Evolutionary conservation across 192 early-diverging fungal genomes (phyloP).

Genomic region (Jimgerdemannia lactiflua): DNA sequence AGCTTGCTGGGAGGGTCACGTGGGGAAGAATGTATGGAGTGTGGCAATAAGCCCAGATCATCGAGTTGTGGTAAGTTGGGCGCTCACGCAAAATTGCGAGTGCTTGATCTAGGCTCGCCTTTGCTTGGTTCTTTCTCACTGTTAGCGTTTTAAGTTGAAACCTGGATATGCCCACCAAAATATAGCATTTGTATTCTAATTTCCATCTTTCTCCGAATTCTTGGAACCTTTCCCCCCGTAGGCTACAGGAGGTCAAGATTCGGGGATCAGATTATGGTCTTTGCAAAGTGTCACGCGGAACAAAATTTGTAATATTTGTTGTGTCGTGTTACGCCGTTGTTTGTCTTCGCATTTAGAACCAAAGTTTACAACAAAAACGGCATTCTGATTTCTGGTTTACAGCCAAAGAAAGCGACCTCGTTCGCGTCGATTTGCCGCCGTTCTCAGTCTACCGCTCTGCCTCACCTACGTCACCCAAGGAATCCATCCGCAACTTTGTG

Average conservation of each 20-base stretch:
- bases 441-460: slow-evolving; percentile 15
- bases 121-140: no score
- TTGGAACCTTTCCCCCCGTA: background rate
- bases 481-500: slow-evolving; percentile 49
- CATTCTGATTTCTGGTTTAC: slow-evolving; percentile 22
- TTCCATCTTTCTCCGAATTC: no score
- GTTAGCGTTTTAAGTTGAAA: no score
- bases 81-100: no score
- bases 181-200: no score
- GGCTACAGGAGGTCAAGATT: slow-evolving; percentile 80
- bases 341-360: no score
- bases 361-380: no score
- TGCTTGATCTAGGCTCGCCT: no score
- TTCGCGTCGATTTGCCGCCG: slow-evolving; percentile 5
- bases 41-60: slow-evolving; percentile 56
- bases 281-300: slow-evolving; percentile 47
- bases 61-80: slow-evolving; percentile 37
- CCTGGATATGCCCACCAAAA: no score
- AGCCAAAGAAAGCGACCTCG: slow-evolving; percentile 29
- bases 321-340: no score
- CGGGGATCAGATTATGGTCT: slow-evolving; percentile 75
- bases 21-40: slow-evolving; percentile 80
- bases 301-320: slow-evolving; percentile 39
- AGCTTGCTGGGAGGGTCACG: slow-evolving; percentile 78
- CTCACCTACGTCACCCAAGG: slow-evolving; percentile 9